phyloP scores from a whole-genome alignment of 2,329 filamentous ascomycete genomes.

The Mycocentrospora acerina region DNA sequence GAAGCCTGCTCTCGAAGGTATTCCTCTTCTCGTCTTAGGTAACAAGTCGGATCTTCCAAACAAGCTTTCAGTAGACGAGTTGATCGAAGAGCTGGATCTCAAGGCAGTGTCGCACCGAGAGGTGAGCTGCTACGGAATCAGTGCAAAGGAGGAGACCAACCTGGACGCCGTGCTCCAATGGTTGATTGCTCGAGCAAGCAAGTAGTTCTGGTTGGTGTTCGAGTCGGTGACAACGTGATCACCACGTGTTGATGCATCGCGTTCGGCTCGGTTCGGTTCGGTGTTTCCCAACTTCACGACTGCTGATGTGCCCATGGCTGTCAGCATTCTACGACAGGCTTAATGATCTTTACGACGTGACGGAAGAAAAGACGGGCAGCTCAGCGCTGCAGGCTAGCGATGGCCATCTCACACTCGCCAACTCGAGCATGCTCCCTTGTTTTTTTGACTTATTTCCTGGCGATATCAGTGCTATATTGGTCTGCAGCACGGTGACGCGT shows the following conservation, averaged over 20 bases:
- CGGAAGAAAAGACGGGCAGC: slow-evolving; percentile 53
- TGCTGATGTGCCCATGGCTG: slow-evolving; percentile 40
- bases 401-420: slow-evolving; percentile 48
- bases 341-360: slow-evolving; percentile 57
- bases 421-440: slow-evolving; percentile 29
- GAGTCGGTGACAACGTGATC: slow-evolving; percentile 26
- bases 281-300: slow-evolving; percentile 33
- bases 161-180: slow-evolving; percentile 95
- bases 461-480: slow-evolving; percentile 14
- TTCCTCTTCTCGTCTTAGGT: slow-evolving; percentile 88
- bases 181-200: slow-evolving; percentile 82
- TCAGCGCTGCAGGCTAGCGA: slow-evolving; percentile 50
- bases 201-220: slow-evolving; percentile 22
- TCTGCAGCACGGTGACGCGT: slow-evolving; percentile 11
- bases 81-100: slow-evolving; percentile 90
- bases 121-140: slow-evolving; percentile 98
- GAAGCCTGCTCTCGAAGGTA: slow-evolving; percentile 81
- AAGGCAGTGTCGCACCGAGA: slow-evolving; percentile 88
- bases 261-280: slow-evolving; percentile 19
- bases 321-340: slow-evolving; percentile 46
- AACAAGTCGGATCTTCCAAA: slow-evolving; percentile 97
- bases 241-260: slow-evolving; percentile 13
- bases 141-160: slow-evolving; percentile 98
- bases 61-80: slow-evolving; percentile 87
- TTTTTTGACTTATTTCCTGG: slow-evolving; percentile 23